These are phyloP conservation scores for Beauveria bassiana DNA, from an alignment of 2,329 filamentous ascomycete species.

Conservation along the genomic window DNA sequence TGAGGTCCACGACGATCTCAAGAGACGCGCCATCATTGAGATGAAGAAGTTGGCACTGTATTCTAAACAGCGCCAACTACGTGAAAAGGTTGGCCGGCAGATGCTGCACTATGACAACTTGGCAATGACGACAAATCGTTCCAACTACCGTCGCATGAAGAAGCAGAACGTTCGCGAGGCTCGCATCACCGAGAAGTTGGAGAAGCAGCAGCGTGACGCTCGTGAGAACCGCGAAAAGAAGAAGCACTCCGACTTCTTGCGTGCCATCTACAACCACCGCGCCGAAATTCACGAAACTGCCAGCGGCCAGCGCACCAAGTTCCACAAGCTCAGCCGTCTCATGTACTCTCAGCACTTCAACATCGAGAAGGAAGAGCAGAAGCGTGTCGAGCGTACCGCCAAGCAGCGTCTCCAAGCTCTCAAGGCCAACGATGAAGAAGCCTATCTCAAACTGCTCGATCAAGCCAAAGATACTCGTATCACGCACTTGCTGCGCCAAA, in stretches of 20 bases:
- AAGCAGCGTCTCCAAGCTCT: conserved; percentile 99
- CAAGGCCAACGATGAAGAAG: conserved; percentile 98
- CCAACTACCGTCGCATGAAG: conserved; percentile 87
- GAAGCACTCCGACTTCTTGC: conserved; percentile 88
- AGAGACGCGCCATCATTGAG: conserved; percentile 87
- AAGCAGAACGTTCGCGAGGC: conserved; percentile 94
- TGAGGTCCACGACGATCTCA: conserved; percentile 71
- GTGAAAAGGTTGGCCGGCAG: conserved; percentile 79
- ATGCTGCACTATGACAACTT: conserved; percentile 96
- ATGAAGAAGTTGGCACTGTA: conserved; percentile 87
- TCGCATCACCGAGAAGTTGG: conserved; percentile 94
- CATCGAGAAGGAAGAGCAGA: conserved; percentile 99
- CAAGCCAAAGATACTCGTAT: conserved; percentile 99
- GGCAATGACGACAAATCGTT: conserved; percentile 92
- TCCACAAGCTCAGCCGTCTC: conserved; percentile 78
- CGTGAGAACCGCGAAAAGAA: conserved; percentile 96
- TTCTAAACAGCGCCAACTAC: conserved; percentile 76
- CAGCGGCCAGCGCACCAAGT: conserved; percentile 60
- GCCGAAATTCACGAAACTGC: conserved; percentile 67
- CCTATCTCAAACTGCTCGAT: conserved; percentile 93
- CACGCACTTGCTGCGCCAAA: conserved; percentile 91
- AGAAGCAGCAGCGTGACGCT: conserved; percentile 96
- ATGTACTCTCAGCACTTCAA: conserved; percentile 89
- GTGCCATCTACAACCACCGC: conserved; percentile 76
- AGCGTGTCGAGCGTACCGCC: conserved; percentile 91